Percentiles rank a stretch among this genome's conserved stretches.
Evolutionary conservation across 495 filamentous ascomycete species (phyloP).

Genomic region (Stereocaulon alpinum): DNA sequence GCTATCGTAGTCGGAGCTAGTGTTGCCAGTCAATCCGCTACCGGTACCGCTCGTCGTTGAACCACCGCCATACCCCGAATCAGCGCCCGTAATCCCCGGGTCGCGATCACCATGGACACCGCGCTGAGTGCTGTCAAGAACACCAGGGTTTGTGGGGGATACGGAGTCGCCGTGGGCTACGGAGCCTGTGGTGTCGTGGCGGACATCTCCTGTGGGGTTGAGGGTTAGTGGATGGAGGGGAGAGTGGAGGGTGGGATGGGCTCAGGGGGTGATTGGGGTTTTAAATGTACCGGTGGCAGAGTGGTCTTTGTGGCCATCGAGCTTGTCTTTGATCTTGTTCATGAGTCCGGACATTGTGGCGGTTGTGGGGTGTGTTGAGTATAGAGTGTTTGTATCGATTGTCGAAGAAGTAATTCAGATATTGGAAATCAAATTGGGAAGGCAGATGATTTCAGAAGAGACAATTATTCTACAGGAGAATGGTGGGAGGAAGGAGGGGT

Average conservation of each 20-base stretch:
- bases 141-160: conserved; percentile 13
- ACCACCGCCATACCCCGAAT: neutral
- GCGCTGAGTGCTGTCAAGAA: conserved; percentile 22
- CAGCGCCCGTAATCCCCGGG: conserved; percentile 23
- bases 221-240: no score
- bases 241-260: no score
- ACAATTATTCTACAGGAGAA: neutral
- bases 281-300: neutral
- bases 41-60: neutral
- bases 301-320: conserved; percentile 33
- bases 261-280: no score
- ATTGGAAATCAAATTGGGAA: neutral
- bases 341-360: conserved; percentile 55
- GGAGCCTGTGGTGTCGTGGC: conserved; percentile 14
- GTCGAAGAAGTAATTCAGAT: neutral
- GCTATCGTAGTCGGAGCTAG: neutral
- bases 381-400: neutral
- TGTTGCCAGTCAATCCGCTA: conserved; percentile 3
- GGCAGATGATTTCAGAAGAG: neutral
- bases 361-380: neutral
- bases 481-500: neutral
- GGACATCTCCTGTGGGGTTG: neutral
- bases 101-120: conserved; percentile 26
- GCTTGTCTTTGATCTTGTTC: conserved; percentile 65
- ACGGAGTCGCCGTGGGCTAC: conserved; percentile 23